Evolutionary conservation across 169 alveolate genomes (phyloP), one percentile per base, ranked within the genome.

Genomic region (Cryptosporidium bovis): DNA sequence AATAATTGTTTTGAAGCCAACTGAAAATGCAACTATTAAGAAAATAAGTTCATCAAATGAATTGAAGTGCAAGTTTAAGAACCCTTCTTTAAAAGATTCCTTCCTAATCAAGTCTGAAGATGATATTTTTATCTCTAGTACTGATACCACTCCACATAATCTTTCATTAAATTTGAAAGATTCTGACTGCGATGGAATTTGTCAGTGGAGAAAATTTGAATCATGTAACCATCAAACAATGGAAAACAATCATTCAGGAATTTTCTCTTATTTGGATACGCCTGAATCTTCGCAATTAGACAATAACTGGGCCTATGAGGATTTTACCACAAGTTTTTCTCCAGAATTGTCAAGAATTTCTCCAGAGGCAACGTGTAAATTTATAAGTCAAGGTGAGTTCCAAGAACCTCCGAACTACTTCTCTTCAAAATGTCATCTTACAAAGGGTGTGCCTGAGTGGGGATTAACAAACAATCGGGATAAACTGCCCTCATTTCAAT

Each of bases 401-500:
- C 87, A 77, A 31, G 87, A 77, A 1, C 71, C 87, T 20, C 87
- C 71, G n/a, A 77, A 62, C 36, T 77, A 77, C 40, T 77, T 77
- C 64, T 56, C 87, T 27, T 60, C 71, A 1, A 77, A 77, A 16
- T 60, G 65, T 27, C 69, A 56, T 27, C 29, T 77, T 24, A 20
- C 69, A 60, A 77, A 40, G n/a, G 83, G 83, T 33, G 46, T 77
- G 13, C 71, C 56, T 15, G 71, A 77, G 34, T 77, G 87, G 87
- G 64, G 46, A 6, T 77, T 77, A 16, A 62, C 20, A n/a, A 12
- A 40, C 55, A 58, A 44, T 24, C 77, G 64, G 29, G 87, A 77
- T 15, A 77, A 56, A 27, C 40, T 60, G 24, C 64, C 87, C 12
- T n/a, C 87, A 6, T 33, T 77, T 44, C 69, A 77, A 46, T 77